Percentiles rank a stretch among this genome's conserved stretches.
These are phyloP conservation scores for Tarenaya hassleriana DNA, from an alignment of 345 rosid species.

Conservation along the genomic window DNA sequence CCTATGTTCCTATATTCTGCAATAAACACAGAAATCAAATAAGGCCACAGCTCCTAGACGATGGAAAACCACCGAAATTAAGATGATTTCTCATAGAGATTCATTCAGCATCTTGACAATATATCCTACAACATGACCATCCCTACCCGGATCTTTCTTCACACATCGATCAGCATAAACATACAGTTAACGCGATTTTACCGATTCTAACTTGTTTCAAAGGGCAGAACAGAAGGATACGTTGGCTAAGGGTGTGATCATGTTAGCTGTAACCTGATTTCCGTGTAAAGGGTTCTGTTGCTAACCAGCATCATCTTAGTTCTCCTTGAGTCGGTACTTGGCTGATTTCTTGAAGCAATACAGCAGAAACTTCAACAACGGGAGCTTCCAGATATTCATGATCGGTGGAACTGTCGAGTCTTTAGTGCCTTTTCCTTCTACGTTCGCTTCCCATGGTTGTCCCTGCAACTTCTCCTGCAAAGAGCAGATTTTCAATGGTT, in stretches of 20 bases:
- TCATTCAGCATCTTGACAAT: too few species aligned
- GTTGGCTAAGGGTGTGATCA: not conserved
- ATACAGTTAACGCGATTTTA: too few species aligned
- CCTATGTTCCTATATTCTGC: too few species aligned
- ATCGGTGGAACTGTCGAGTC: conserved; percentile 25
- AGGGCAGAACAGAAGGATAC: too few species aligned
- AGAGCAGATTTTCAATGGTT: not conserved
- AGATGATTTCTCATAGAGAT: too few species aligned
- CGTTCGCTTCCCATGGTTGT: conserved; percentile 26
- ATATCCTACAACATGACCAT: too few species aligned
- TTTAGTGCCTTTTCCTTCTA: conserved; percentile 23
- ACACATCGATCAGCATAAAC: too few species aligned
- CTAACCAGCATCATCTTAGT: conserved; percentile 16
- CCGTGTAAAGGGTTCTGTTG: conserved; percentile 4
- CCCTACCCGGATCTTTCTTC: too few species aligned
- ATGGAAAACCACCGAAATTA: too few species aligned
- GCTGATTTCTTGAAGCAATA: conserved; percentile 26
- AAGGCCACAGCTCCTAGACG: too few species aligned
- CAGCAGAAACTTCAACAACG: conserved; percentile 39
- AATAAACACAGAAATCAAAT: too few species aligned
- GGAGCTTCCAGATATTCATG: conserved; percentile 34
- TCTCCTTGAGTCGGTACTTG: conserved; percentile 24
- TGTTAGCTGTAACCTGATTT: not conserved
- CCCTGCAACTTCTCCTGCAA: conserved; percentile 35
- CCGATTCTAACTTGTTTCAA: too few species aligned